Evolutionary conservation across 495 filamentous ascomycete species (phyloP).

Genomic region (Lindgomyces ingoldianus): DNA sequence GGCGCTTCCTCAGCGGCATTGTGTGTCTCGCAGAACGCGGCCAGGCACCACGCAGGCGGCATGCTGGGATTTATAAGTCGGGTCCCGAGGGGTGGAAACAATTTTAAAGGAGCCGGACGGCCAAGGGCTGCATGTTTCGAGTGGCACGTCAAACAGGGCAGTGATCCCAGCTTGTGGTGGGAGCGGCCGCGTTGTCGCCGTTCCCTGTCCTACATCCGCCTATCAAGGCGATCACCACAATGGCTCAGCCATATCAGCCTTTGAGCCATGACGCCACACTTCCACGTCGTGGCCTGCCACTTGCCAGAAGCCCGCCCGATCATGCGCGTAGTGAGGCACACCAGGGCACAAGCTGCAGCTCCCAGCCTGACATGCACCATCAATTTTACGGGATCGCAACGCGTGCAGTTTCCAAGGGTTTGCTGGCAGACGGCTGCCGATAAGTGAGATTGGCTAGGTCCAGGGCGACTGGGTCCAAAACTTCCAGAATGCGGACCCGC

Average conservation of each 20-base stretch:
- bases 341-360: background rate
- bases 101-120: constrained; percentile 1
- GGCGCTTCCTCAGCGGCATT: constrained; percentile 32
- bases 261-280: background rate
- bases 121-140: constrained; percentile 12
- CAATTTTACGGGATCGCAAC: background rate
- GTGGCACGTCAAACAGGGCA: constrained; percentile 19
- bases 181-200: too few species aligned
- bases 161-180: constrained; percentile 1
- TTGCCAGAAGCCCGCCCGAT: background rate
- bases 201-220: constrained; percentile 26
- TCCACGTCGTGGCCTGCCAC: too few species aligned
- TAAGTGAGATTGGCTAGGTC: too few species aligned
- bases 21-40: background rate
- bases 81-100: background rate
- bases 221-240: background rate
- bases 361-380: background rate
- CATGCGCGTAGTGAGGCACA: background rate
- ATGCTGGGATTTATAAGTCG: background rate
- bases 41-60: background rate
- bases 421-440: too few species aligned
- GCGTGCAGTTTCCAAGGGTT: too few species aligned
- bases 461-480: too few species aligned
- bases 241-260: background rate
- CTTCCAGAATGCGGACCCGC: too few species aligned